phyloP scores from a whole-genome alignment of 345 rosid species.

The Acer campestre region DNA sequence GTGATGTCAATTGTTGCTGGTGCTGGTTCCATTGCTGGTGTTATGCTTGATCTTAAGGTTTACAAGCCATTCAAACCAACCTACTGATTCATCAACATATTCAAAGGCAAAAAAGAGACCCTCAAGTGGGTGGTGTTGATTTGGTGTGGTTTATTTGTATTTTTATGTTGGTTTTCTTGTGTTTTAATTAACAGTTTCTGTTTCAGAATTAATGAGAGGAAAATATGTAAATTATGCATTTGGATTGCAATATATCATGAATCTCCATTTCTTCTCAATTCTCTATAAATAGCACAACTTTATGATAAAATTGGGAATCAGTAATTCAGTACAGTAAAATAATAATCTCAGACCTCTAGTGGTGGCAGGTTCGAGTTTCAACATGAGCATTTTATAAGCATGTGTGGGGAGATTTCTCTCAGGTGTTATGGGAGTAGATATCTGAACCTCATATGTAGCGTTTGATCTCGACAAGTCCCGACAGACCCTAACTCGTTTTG shows the following conservation, averaged over 20 bases:
- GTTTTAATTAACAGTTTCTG: not conserved
- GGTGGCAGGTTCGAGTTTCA: no score
- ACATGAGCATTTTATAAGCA: no score
- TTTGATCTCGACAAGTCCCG: no score
- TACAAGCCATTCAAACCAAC: slow-evolving; percentile 47
- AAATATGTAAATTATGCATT: slow-evolving; percentile 9
- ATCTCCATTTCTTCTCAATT: not conserved
- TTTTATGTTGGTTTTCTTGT: not conserved
- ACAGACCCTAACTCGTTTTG: no score
- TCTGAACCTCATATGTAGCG: no score
- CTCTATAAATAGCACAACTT: not conserved
- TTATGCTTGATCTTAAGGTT: slow-evolving; percentile 42
- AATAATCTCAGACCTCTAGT: no score
- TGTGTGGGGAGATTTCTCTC: no score
- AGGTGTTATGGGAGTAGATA: no score
- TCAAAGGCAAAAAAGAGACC: not conserved
- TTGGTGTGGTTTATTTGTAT: slow-evolving; percentile 7
- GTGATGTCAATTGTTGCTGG: slow-evolving; percentile 43
- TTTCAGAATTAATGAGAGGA: slow-evolving; percentile 7
- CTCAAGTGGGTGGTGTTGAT: not conserved
- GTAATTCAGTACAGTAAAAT: no score
- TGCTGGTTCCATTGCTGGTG: slow-evolving; percentile 58
- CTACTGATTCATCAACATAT: slow-evolving; percentile 25
- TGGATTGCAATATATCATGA: not conserved
- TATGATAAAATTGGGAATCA: no score